Percentiles rank a stretch among this genome's conserved stretches.
Conservation (phyloP, 306 rosid genomes). For the Luffa acutangula region DNA sequence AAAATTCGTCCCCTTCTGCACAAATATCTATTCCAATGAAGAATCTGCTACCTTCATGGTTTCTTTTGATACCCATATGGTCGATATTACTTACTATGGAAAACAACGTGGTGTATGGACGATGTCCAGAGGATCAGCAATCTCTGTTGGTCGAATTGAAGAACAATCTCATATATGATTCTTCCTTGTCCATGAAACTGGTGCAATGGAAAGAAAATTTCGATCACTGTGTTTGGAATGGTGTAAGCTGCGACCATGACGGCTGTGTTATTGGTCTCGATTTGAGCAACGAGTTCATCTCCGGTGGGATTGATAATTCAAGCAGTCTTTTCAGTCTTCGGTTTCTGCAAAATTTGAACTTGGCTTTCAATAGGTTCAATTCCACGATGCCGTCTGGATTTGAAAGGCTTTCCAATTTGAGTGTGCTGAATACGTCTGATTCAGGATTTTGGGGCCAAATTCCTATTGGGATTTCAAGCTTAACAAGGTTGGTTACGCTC, state of each 20-base stretch:
- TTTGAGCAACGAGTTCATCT: constrained; percentile 2
- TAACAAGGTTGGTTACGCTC: constrained; percentile 18
- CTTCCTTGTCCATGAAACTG: constrained; percentile 11
- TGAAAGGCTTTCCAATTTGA: neutral
- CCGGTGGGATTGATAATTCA: neutral
- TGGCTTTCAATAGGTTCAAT: constrained; percentile 12
- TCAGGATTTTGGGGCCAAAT: constrained; percentile 14
- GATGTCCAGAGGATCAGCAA: constrained; percentile 31
- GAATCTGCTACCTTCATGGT: constrained; percentile 16
- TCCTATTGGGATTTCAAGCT: constrained; percentile 13
- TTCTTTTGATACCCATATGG: constrained; percentile 15
- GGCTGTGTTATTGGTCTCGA: constrained; percentile 16
- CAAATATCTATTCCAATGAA: constrained; percentile 11
- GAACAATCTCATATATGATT: constrained; percentile 6
- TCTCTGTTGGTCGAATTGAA: constrained; percentile 28
- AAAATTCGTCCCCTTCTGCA: neutral
- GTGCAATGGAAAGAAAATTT: constrained; percentile 17
- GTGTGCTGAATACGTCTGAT: constrained; percentile 7
- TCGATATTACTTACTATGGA: no score
- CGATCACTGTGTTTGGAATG: constrained; percentile 38
- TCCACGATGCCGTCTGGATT: constrained; percentile 6
- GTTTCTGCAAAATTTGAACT: constrained; percentile 5
- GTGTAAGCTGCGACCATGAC: constrained; percentile 20
- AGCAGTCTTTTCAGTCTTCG: constrained; percentile 19
- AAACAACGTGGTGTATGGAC: constrained; percentile 13